These are phyloP conservation scores for Fallopia convolvulus DNA, from an alignment of 148 eudicot species.

Conservation along the genomic window DNA sequence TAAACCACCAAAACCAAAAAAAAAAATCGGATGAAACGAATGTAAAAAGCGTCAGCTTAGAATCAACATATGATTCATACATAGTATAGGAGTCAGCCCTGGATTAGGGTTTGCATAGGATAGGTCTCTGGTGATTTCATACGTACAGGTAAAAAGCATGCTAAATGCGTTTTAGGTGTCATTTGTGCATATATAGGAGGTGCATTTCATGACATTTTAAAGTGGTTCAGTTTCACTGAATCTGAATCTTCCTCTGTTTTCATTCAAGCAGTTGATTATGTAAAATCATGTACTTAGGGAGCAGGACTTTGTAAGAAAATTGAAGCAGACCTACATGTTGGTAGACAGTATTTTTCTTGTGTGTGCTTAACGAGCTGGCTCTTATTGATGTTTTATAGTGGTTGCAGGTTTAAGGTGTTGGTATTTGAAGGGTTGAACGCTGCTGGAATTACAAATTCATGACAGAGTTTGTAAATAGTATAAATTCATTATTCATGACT, in stretches of 20 bases:
- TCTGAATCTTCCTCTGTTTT: background rate
- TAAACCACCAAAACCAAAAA: slow-evolving; percentile 9
- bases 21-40: background rate
- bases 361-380: background rate
- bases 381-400: background rate
- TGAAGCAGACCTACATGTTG: background rate
- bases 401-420: background rate
- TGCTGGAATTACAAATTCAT: background rate
- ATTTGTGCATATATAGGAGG: slow-evolving; percentile 7
- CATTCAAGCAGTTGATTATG: background rate
- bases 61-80: slow-evolving; percentile 87
- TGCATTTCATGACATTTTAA: slow-evolving; percentile 8
- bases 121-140: slow-evolving; percentile 40
- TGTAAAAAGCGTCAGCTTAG: slow-evolving; percentile 45
- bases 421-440: background rate
- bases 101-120: slow-evolving; percentile 48
- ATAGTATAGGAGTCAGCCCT: slow-evolving; percentile 26
- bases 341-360: background rate
- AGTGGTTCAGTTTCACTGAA: background rate
- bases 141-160: slow-evolving; percentile 7
- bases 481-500: no score
- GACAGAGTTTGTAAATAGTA: background rate
- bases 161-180: slow-evolving; percentile 9
- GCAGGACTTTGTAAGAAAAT: background rate
- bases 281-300: background rate